Evolutionary conservation across 495 filamentous ascomycete species (phyloP).

Genomic region (Neurospora sp.): DNA sequence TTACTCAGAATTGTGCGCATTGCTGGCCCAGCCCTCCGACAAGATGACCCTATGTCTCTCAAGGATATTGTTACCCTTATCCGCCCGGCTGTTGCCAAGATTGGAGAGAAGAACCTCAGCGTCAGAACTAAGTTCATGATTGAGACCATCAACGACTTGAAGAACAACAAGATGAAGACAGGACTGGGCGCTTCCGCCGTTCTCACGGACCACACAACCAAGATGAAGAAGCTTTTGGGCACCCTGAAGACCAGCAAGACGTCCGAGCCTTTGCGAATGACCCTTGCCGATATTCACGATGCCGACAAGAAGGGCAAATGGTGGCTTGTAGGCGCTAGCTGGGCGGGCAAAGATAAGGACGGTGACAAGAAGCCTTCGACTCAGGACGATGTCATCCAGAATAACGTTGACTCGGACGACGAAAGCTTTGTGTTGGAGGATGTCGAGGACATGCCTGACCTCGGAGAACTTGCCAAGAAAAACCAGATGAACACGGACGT

Average conservation of each 20-base stretch:
- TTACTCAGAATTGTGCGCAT: constrained; percentile 75
- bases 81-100: constrained; percentile 55
- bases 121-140: constrained; percentile 97
- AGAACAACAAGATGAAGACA: constrained; percentile 84
- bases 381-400: constrained; percentile 27
- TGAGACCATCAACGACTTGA: constrained; percentile 85
- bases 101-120: constrained; percentile 60
- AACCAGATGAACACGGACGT: constrained; percentile 94
- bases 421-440: constrained; percentile 23
- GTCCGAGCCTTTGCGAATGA: constrained; percentile 71
- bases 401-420: constrained; percentile 20
- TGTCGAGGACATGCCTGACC: constrained; percentile 47
- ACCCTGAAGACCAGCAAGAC: constrained; percentile 62
- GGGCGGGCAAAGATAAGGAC: constrained; percentile 41
- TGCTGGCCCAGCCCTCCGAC: constrained; percentile 71
- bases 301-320: constrained; percentile 86
- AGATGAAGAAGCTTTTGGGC: constrained; percentile 75
- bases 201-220: constrained; percentile 63
- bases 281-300: constrained; percentile 68
- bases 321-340: constrained; percentile 95
- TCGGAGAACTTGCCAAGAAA: constrained; percentile 63
- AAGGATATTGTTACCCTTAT: constrained; percentile 83
- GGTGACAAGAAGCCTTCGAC: constrained; percentile 10
- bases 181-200: constrained; percentile 51
- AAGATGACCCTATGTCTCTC: constrained; percentile 82